Evolutionary conservation across 148 eudicot genomes (phyloP).

Genomic region (Talinum fruticosum): DNA sequence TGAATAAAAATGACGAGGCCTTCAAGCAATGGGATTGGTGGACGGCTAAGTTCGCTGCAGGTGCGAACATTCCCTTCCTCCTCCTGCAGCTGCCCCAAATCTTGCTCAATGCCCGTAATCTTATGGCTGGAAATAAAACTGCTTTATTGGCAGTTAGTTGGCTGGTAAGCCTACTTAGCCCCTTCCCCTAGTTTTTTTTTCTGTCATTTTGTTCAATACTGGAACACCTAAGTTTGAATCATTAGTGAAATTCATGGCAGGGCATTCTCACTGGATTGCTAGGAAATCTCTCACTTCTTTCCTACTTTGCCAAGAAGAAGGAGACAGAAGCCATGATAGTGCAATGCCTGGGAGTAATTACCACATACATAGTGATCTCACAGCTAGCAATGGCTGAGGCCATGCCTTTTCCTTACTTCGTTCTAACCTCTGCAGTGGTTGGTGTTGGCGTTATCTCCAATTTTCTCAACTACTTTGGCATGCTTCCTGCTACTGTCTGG

Average conservation of each 20-base stretch:
- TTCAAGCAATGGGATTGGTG: conserved; percentile 76
- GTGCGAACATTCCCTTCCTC: conserved; percentile 85
- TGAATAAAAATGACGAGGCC: conserved; percentile 28
- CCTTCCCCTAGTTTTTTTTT: not conserved
- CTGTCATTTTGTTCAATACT: not conserved
- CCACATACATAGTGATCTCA: conserved; percentile 63
- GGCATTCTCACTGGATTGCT: conserved; percentile 89
- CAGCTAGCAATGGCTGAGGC: conserved; percentile 90
- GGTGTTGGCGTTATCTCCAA: conserved; percentile 66
- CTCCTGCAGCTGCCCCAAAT: conserved; percentile 91
- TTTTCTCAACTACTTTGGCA: conserved; percentile 70
- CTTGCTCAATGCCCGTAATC: conserved; percentile 82
- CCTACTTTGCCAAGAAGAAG: conserved; percentile 91
- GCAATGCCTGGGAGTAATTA: conserved; percentile 80
- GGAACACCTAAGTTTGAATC: conserved; percentile 5
- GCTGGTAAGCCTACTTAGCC: conserved; percentile 55
- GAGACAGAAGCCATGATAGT: conserved; percentile 82
- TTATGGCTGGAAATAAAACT: conserved; percentile 65
- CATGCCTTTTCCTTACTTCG: conserved; percentile 75
- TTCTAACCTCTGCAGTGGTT: conserved; percentile 56
- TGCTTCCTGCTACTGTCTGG: conserved; percentile 64
- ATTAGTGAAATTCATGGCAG: conserved; percentile 37
- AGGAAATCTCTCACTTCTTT: conserved; percentile 77
- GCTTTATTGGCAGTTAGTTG: conserved; percentile 89
- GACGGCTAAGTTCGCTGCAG: conserved; percentile 83